Conservation (phyloP, 768 basidiomycete genomes). For the Lactifluus pinguis region DNA sequence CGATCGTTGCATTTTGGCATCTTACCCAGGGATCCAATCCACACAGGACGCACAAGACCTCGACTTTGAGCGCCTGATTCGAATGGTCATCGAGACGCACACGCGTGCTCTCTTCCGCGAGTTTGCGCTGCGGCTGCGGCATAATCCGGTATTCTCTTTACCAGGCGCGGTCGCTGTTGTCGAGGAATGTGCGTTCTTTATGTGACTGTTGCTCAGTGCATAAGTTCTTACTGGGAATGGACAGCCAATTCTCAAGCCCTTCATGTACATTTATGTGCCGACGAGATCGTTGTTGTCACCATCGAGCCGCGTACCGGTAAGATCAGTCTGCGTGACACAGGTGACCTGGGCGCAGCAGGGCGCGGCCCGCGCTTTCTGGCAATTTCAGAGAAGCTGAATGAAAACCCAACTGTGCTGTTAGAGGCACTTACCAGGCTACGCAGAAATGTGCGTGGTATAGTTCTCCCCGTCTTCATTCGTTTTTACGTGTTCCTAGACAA, state of each 20-base stretch:
- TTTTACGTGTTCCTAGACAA: slow-evolving; percentile 45
- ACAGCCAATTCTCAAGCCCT: slow-evolving; percentile 50
- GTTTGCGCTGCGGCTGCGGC: slow-evolving; percentile 48
- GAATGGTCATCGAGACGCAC: slow-evolving; percentile 56
- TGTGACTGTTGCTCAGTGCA: not conserved
- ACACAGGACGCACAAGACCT: slow-evolving; percentile 54
- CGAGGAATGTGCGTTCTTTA: slow-evolving; percentile 39
- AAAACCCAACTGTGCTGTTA: slow-evolving; percentile 51
- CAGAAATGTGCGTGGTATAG: slow-evolving; percentile 41
- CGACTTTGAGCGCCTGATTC: slow-evolving; percentile 65
- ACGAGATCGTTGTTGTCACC: slow-evolving; percentile 66
- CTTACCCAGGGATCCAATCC: not conserved
- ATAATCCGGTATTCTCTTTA: slow-evolving; percentile 49
- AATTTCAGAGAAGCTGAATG: slow-evolving; percentile 57
- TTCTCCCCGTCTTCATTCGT: not conserved
- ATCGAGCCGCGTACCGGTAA: slow-evolving; percentile 76
- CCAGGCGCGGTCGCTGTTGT: slow-evolving; percentile 50
- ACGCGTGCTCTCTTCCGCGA: slow-evolving; percentile 49
- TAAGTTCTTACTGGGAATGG: not conserved
- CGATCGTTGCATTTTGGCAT: not conserved
- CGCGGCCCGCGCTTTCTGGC: slow-evolving; percentile 56
- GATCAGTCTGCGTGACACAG: slow-evolving; percentile 70
- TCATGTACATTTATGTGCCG: slow-evolving; percentile 62
- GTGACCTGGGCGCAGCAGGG: slow-evolving; percentile 67
- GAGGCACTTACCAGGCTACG: slow-evolving; percentile 52